phyloP scores from a whole-genome alignment of 352 stramenopile genomes.

The Albugo laibachii region DNA sequence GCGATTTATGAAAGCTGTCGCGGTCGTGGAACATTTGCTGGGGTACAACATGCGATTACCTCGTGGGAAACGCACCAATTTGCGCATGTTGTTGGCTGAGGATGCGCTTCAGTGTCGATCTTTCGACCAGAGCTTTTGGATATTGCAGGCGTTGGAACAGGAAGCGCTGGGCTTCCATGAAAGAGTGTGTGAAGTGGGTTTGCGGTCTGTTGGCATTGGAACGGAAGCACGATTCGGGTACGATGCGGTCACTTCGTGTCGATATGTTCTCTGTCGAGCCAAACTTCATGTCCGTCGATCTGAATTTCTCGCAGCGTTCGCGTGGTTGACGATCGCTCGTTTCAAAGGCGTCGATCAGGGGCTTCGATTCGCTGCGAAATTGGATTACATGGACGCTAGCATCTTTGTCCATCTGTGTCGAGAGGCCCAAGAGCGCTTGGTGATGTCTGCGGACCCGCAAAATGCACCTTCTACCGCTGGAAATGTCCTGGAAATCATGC shows the following conservation, averaged over 20 bases:
- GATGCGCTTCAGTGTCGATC: constrained; percentile 54
- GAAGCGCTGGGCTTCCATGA: constrained; percentile 52
- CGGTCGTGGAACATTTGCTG: constrained; percentile 55
- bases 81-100: constrained; percentile 63
- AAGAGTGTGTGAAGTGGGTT: constrained; percentile 6
- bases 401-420: constrained; percentile 28
- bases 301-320: constrained; percentile 33
- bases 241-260: constrained; percentile 55
- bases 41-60: constrained; percentile 49
- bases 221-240: constrained; percentile 63
- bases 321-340: constrained; percentile 54
- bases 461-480: no score
- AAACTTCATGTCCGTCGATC: constrained; percentile 37
- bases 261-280: constrained; percentile 43
- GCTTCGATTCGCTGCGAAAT: constrained; percentile 33
- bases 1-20: constrained; percentile 56
- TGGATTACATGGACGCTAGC: constrained; percentile 44
- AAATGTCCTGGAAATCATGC: no score
- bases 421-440: constrained; percentile 26
- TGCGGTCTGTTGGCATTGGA: constrained; percentile 33
- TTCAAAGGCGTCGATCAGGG: constrained; percentile 63
- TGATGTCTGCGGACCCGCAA: not conserved
- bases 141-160: constrained; percentile 50
- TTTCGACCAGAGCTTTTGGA: constrained; percentile 50
- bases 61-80: constrained; percentile 51